Percentiles rank a stretch among this genome's conserved stretches.
Evolutionary conservation across 2,329 filamentous ascomycete genomes (phyloP).

Genomic region (Ilyonectria robusta): DNA sequence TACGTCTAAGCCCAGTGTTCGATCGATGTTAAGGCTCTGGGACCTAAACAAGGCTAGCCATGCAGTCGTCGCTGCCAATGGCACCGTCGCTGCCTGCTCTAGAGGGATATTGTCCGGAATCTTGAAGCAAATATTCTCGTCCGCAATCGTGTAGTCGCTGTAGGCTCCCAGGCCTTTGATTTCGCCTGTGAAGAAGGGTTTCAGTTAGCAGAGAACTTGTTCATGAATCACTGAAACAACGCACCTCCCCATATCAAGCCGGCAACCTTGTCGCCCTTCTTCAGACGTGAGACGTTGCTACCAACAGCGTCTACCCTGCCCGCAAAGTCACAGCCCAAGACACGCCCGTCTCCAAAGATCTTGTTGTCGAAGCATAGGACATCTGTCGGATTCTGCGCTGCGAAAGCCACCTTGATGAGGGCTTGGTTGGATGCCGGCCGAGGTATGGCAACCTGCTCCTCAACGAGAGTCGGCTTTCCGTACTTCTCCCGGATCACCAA

Average conservation of each 20-base stretch:
- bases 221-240: constrained; percentile 5
- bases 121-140: constrained; percentile 56
- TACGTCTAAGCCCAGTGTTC: neutral
- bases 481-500: no score
- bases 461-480: no score
- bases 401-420: constrained; percentile 35
- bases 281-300: constrained; percentile 26
- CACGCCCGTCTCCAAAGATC: constrained; percentile 53
- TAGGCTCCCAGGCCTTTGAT: constrained; percentile 52
- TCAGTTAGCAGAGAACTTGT: neutral
- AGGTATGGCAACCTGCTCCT: neutral
- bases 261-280: constrained; percentile 32
- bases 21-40: constrained; percentile 50
- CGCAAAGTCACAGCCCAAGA: constrained; percentile 54
- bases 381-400: constrained; percentile 45
- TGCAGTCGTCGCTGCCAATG: constrained; percentile 54
- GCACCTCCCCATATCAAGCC: constrained; percentile 47
- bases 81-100: constrained; percentile 53
- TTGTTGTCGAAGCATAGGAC: constrained; percentile 53
- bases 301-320: constrained; percentile 52
- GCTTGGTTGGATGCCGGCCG: constrained; percentile 23
- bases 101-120: constrained; percentile 47
- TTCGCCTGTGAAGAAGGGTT: constrained; percentile 24
- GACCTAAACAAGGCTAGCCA: constrained; percentile 56
- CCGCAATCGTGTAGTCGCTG: constrained; percentile 56